These are phyloP conservation scores for Fusarium dimerum DNA, from an alignment of 2,329 filamentous ascomycete species.

Conservation along the genomic window DNA sequence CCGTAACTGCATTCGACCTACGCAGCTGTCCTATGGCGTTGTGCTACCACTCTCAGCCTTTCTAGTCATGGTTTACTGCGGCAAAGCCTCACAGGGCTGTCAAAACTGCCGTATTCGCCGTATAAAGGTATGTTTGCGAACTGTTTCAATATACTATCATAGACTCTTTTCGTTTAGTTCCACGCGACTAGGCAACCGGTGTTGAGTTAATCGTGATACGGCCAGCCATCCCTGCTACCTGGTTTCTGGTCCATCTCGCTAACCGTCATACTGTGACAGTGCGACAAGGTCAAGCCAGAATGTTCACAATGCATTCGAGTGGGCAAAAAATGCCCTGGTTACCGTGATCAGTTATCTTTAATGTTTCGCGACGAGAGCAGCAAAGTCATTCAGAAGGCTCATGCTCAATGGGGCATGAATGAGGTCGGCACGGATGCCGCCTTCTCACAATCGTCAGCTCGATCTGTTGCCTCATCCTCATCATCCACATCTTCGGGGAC, in stretches of 20 bases:
- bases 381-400: slow-evolving; percentile 61
- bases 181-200: not conserved
- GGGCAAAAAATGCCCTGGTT: slow-evolving; percentile 62
- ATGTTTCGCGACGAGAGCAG: slow-evolving; percentile 68
- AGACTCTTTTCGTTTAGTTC: not conserved
- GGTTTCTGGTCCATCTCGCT: slow-evolving; percentile 4
- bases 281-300: slow-evolving; percentile 60
- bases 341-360: slow-evolving; percentile 63
- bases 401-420: slow-evolving; percentile 49
- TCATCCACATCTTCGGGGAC: slow-evolving; percentile 12
- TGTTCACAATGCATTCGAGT: slow-evolving; percentile 65
- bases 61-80: slow-evolving; percentile 55
- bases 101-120: slow-evolving; percentile 54
- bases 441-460: slow-evolving; percentile 25
- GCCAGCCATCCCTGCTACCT: not conserved
- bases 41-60: slow-evolving; percentile 1
- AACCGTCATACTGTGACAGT: slow-evolving; percentile 40
- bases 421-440: slow-evolving; percentile 19
- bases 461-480: slow-evolving; percentile 17
- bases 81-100: slow-evolving; percentile 57
- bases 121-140: slow-evolving; percentile 49
- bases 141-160: not conserved
- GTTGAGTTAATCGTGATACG: not conserved
- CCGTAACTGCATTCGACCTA: not conserved
- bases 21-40: slow-evolving; percentile 1